Evolutionary conservation across 202 grass and related monocot species (phyloP).

Genomic region (Panicum virgatum): DNA sequence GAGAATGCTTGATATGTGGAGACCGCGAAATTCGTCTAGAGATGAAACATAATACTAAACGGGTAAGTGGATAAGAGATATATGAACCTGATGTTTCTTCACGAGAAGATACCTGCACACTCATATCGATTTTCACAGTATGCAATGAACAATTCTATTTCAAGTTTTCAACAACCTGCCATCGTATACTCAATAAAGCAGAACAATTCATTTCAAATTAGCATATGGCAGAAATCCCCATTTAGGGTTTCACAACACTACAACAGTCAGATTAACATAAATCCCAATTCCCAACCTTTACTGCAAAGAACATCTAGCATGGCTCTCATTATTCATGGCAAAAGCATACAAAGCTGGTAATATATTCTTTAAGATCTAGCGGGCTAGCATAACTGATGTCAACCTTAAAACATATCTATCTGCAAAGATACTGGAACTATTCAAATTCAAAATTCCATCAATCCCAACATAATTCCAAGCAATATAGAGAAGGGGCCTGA

Average conservation of each 20-base stretch:
- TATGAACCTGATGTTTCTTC: conserved; percentile 76
- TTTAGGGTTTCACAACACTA: conserved; percentile 18
- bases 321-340: conserved; percentile 18
- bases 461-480: background rate
- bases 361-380: background rate
- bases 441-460: conserved; percentile 27
- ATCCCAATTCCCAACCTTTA: background rate
- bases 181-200: background rate
- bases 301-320: background rate
- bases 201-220: conserved; percentile 10
- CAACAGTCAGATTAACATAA: background rate
- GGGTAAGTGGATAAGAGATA: conserved; percentile 77
- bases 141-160: conserved; percentile 28
- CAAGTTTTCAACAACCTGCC: background rate
- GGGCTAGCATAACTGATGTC: background rate
- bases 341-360: conserved; percentile 14
- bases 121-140: conserved; percentile 45
- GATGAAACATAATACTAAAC: conserved; percentile 94
- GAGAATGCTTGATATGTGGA: conserved; percentile 99
- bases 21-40: conserved; percentile 99
- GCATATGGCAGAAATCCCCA: conserved; percentile 2
- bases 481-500: background rate
- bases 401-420: conserved; percentile 26
- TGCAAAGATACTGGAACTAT: conserved; percentile 10
- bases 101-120: conserved; percentile 54